Percentiles rank a stretch among this genome's conserved stretches.
Evolutionary conservation across 495 filamentous ascomycete genomes (phyloP).

Genomic region (Pyrenopolyporus hunteri): DNA sequence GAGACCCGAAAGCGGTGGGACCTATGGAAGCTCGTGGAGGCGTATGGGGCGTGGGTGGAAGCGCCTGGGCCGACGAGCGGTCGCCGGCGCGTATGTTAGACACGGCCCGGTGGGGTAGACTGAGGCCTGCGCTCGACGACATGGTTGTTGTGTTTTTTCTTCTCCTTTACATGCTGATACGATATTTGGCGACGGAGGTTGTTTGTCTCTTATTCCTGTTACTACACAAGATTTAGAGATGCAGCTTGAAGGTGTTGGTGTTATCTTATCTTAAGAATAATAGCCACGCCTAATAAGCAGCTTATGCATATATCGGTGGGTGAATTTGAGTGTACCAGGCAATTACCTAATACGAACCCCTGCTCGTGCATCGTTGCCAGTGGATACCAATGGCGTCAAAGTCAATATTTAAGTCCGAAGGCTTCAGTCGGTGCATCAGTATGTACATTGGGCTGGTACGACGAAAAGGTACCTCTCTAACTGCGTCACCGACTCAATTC

Average conservation of each 20-base stretch:
- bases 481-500: conserved; percentile 14
- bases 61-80: conserved; percentile 38
- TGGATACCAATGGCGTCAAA: conserved; percentile 28
- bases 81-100: conserved; percentile 56
- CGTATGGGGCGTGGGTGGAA: conserved; percentile 57
- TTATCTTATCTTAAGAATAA: neutral
- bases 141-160: conserved; percentile 29
- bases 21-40: conserved; percentile 60
- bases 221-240: neutral
- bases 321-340: neutral
- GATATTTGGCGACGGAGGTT: neutral
- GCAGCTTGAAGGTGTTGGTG: neutral
- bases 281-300: neutral
- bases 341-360: neutral
- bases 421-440: conserved; percentile 1
- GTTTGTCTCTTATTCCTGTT: neutral
- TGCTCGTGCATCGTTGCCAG: conserved; percentile 20
- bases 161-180: conserved; percentile 28
- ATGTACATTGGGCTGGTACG: too few species aligned
- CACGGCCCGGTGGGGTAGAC: conserved; percentile 56
- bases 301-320: conserved; percentile 3
- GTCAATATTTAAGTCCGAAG: conserved; percentile 31
- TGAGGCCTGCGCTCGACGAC: conserved; percentile 40
- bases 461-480: too few species aligned
- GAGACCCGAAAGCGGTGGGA: conserved; percentile 69